Percentiles rank a stretch among this genome's conserved stretches.
phyloP scores from a whole-genome alignment of 495 filamentous ascomycete species.

The Neurospora hispaniola region DNA sequence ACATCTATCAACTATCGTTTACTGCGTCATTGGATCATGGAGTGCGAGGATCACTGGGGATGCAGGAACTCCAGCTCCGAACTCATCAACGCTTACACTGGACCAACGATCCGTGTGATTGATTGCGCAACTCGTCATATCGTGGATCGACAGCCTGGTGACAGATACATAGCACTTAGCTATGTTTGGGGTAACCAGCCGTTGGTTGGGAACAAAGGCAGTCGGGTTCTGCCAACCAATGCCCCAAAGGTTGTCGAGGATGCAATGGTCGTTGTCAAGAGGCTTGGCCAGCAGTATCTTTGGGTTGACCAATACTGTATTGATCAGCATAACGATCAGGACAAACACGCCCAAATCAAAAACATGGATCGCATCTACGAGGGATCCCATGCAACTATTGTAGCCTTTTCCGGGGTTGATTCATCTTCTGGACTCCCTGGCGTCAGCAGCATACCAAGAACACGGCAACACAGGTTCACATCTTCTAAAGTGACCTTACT shows the following conservation, averaged over 20 bases:
- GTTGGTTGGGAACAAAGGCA: background rate
- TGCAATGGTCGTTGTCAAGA: background rate
- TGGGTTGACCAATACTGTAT: constrained; percentile 11
- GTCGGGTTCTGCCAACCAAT: background rate
- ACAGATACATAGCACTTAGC: background rate
- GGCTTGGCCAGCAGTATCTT: constrained; percentile 2
- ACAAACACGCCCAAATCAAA: background rate
- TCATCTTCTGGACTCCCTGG: background rate
- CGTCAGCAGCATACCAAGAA: background rate
- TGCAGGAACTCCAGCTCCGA: background rate
- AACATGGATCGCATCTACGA: background rate
- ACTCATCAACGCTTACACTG: accelerated
- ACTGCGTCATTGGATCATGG: background rate
- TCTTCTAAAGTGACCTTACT: accelerated
- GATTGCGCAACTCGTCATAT: background rate
- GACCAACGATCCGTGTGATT: background rate
- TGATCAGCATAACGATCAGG: background rate
- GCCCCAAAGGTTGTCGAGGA: background rate
- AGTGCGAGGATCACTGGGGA: background rate
- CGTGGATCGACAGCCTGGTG: background rate
- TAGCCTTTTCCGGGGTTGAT: background rate
- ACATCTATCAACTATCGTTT: background rate
- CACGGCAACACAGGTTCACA: background rate
- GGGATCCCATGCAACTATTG: background rate
- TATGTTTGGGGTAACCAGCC: background rate